These are phyloP conservation scores for Pisolithus thermaeus DNA, from an alignment of 1,284 basidiomycete genomes.

Conservation along the genomic window DNA sequence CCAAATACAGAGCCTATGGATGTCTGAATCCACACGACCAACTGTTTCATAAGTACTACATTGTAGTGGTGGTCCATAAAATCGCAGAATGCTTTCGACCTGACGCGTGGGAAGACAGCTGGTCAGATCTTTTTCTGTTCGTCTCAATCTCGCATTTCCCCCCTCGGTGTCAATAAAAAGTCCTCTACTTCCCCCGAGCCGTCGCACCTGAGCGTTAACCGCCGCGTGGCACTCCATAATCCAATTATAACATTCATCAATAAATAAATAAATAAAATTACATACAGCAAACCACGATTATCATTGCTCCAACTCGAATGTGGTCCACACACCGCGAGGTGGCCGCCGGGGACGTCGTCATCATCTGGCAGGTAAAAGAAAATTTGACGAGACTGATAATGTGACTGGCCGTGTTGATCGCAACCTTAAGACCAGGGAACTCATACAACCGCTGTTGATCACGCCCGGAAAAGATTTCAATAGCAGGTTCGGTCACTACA, in stretches of 20 bases:
- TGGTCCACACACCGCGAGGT: conserved; percentile 68
- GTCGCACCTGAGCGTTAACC: not conserved
- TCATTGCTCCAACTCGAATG: conserved; percentile 36
- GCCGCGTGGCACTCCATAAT: not conserved
- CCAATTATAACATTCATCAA: no score
- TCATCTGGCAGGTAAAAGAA: conserved; percentile 70
- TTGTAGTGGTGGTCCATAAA: no score
- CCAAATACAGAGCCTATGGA: no score
- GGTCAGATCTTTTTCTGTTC: not conserved
- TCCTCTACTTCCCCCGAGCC: conserved; percentile 2
- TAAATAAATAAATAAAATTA: not conserved
- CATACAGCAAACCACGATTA: not conserved
- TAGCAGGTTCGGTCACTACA: conserved; percentile 86
- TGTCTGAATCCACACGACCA: no score
- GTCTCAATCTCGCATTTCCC: not conserved
- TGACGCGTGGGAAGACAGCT: conserved; percentile 4
- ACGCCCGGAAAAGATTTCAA: conserved; percentile 81
- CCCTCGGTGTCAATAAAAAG: not conserved
- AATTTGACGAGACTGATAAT: no score
- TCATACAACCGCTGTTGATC: conserved; percentile 75
- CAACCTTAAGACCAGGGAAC: conserved; percentile 64
- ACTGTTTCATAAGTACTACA: no score
- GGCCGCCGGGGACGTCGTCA: conserved; percentile 77
- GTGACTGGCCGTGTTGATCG: not conserved
- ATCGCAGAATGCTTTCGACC: conserved; percentile 10